phyloP scores from a whole-genome alignment of 805 yeast species.

The Hanseniaspora hatyaiensis region DNA sequence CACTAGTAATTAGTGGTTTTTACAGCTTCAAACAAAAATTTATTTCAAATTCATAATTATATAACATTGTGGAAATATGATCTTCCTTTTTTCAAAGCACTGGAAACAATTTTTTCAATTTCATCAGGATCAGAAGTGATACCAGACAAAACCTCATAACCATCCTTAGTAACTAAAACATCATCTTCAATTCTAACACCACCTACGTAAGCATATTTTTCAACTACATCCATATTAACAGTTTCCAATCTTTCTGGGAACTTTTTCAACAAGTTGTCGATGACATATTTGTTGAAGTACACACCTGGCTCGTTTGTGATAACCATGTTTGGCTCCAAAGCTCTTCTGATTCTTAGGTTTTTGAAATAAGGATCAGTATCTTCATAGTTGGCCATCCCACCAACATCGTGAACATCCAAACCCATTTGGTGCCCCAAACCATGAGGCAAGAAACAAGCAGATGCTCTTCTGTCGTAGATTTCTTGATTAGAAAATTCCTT shows the following conservation, averaged over 20 bases:
- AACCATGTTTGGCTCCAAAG: constrained; percentile 63
- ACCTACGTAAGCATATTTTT: constrained; percentile 79
- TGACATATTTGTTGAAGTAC: constrained; percentile 74
- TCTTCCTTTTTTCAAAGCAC: constrained; percentile 52
- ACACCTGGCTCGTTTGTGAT: constrained; percentile 92
- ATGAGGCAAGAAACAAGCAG: constrained; percentile 83
- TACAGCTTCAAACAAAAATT: no score
- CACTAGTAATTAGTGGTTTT: no score
- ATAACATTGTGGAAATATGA: constrained; percentile 51
- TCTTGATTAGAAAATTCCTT: constrained; percentile 47
- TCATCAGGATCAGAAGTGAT: constrained; percentile 81
- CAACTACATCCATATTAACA: constrained; percentile 54
- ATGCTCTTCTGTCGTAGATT: constrained; percentile 54
- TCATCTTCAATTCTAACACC: constrained; percentile 97
- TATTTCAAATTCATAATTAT: constrained; percentile 22
- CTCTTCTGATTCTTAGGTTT: constrained; percentile 72
- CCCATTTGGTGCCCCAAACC: constrained; percentile 92
- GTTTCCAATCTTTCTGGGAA: constrained; percentile 39
- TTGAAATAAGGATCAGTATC: constrained; percentile 68
- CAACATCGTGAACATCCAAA: constrained; percentile 93
- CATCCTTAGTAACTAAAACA: constrained; percentile 60
- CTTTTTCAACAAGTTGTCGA: constrained; percentile 48
- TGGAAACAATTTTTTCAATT: constrained; percentile 61
- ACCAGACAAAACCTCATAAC: constrained; percentile 69
- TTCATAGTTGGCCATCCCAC: constrained; percentile 72